Evolutionary conservation across 352 stramenopile species (phyloP), one percentile per base, ranked within the genome.

Genomic region (Thraustotheca clavata): DNA sequence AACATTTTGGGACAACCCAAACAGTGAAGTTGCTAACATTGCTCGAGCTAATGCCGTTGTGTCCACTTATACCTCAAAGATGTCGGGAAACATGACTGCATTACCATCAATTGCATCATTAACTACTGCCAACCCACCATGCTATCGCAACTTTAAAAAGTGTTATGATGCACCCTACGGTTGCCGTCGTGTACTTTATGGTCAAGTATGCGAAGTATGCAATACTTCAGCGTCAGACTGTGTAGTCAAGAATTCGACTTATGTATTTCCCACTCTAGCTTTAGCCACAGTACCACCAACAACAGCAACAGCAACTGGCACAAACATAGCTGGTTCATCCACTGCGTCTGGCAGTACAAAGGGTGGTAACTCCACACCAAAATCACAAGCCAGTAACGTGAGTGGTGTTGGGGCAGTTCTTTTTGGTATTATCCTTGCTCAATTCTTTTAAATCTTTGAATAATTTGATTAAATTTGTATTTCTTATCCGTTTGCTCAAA

Each of bases 121-220:
- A 22, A 72, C 67, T 6, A 62, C 59, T 0, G 41, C 34, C 4
- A 92, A 92, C 69, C 83, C 83, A 5, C 63, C 75, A 47, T 93
- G 83, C 71, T 87, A 88, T 63, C 59, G 80, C 48, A 92, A 88
- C 74, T 76, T 39, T n/a, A 65, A 70, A 0, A 47, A 61, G 49
- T 92, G 83, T 46, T 79, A 75, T 0, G 71, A 22, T 5, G 59
- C 76, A 0, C 14, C 49, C 20, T 67, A 75, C 59, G 79, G 80
- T 33, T 92, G 83, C 72, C 74, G 67, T 18, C 78, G 83, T 9
- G 71, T 70, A 11, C 69, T 85, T 20, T 87, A 85, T 68, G 70
- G 72, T 12, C 83, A 92, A 71, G 60, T 87, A 9, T 92, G 83
- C 35, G 29, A 77, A 11, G 62, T 82, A 24, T 92, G 83, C 66